Evolutionary conservation across 306 rosid species (phyloP).

Genomic region (Quercus agrifolia): DNA sequence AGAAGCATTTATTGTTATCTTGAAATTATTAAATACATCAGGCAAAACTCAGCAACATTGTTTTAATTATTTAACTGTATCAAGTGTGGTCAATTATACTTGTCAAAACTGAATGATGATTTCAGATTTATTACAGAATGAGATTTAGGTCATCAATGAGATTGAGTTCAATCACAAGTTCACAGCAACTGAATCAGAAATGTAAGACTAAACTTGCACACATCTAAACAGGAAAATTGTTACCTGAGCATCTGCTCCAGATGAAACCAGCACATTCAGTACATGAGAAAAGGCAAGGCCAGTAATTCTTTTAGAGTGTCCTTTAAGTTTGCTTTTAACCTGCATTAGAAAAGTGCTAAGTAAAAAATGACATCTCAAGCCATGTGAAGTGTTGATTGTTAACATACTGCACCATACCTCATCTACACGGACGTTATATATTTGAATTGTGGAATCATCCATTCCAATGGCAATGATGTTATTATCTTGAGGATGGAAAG

Average conservation of each 20-base stretch:
- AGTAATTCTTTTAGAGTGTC: conserved; percentile 91
- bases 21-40: not conserved
- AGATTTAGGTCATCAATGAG: not conserved
- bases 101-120: not conserved
- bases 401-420: conserved; percentile 55
- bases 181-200: not conserved
- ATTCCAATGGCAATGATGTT: conserved; percentile 96
- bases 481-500: conserved; percentile 96
- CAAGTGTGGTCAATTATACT: too few relatives aligned
- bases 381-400: conserved; percentile 9
- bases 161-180: not conserved
- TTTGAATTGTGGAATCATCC: conserved; percentile 97
- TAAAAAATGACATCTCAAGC: conserved; percentile 21
- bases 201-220: not conserved
- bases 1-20: not conserved
- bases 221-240: conserved; percentile 1
- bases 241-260: conserved; percentile 99
- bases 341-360: conserved; percentile 32
- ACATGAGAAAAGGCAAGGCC: conserved; percentile 93
- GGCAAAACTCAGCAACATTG: not conserved
- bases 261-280: conserved; percentile 81
- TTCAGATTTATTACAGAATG: not conserved
- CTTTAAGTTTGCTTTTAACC: conserved; percentile 98
- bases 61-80: not conserved
- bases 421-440: conserved; percentile 90